Evolutionary conservation across 2,329 filamentous ascomycete genomes (phyloP).

Genomic region (Trichothecium roseum): DNA sequence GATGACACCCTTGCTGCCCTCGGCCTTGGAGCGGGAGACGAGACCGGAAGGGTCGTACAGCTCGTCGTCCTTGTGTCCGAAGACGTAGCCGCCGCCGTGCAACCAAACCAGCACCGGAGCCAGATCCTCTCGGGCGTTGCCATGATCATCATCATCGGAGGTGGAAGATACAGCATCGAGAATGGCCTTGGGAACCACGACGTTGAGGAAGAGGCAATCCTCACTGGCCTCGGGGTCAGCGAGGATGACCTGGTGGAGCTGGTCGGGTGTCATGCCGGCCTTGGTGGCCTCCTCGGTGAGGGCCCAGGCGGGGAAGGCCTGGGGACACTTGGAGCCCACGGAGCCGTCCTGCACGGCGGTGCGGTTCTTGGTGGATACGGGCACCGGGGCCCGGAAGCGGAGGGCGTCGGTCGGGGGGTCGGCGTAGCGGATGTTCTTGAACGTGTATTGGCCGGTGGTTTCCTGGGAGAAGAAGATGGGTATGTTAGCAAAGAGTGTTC

Average conservation of each 20-base stretch:
- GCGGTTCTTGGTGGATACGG: constrained; percentile 13
- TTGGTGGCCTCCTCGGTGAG: constrained; percentile 1
- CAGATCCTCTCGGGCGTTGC: no score
- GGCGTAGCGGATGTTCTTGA: constrained; percentile 25
- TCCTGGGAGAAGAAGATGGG: no score
- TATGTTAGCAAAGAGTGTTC: no score
- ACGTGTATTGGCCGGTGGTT: no score
- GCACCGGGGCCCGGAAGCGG: constrained; percentile 18
- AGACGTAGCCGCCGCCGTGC: constrained; percentile 31
- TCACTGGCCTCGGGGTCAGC: constrained; percentile 14
- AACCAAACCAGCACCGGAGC: constrained; percentile 36
- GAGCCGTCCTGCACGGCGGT: constrained; percentile 18
- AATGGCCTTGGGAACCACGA: constrained; percentile 28
- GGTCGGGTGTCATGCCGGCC: neutral
- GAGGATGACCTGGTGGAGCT: neutral
- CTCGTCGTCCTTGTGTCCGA: constrained; percentile 18
- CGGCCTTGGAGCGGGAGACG: constrained; percentile 15
- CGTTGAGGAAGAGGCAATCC: constrained; percentile 36
- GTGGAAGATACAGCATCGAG: constrained; percentile 13
- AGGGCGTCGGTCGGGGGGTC: constrained; percentile 19
- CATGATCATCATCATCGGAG: neutral
- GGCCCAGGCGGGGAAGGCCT: constrained; percentile 12
- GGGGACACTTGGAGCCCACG: constrained; percentile 11
- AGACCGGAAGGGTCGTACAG: constrained; percentile 25
- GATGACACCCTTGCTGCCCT: constrained; percentile 24